Base-by-base conservation (phyloP, 129 eudicot genomes). In the Artemisia annua region DNA sequence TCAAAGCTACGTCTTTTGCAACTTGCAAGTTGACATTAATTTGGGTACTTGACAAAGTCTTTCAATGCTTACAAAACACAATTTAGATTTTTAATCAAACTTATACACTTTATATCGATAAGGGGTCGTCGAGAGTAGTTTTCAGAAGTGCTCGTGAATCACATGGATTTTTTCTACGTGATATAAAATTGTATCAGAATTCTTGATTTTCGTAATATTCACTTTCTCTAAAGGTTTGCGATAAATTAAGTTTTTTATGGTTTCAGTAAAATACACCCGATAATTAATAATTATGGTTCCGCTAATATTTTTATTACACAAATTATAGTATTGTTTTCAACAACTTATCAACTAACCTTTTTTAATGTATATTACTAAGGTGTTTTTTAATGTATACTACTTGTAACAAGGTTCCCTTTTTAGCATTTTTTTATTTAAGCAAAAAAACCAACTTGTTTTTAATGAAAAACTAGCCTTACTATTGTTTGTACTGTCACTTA, bases 21-120 rank as follows among this genome's bases (percentile, higher is more conserved):
- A 3, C 18, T 11, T 44, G 70, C 70, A 43, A 65, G 54, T 65
- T 13, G 43, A 48, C 39, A 48, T n/a, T n/a, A n/a, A n/a, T n/a
- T 19, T 66, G 16, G 71, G 7, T 67, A 24, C n/a, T 67, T 67
- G 72, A 67, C 60, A 51, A 67, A 50, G 60, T 64, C 69, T 30
- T 14, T 14, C 9, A 19, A 26, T 49, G 43, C 24, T 6, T 13
- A 20, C 39, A 67, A 66, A 17, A 10, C 5, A 26, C 16, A 3
- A 3, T 43, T 65, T 35, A 11, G 16, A 9, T 15, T 18, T 65
- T 8, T 8, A 65, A 65, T n/a, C 12, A 44, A 3, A 17, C 69
- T 16, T 16, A 20, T 20, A 20, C 22, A 20, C 22, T 20, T 20
- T 20, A 20, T 0, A 20, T 20, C 22, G 1, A 20, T 20, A 20